Conservation (phyloP, 768 basidiomycete genomes). For the Suillus paluster region DNA sequence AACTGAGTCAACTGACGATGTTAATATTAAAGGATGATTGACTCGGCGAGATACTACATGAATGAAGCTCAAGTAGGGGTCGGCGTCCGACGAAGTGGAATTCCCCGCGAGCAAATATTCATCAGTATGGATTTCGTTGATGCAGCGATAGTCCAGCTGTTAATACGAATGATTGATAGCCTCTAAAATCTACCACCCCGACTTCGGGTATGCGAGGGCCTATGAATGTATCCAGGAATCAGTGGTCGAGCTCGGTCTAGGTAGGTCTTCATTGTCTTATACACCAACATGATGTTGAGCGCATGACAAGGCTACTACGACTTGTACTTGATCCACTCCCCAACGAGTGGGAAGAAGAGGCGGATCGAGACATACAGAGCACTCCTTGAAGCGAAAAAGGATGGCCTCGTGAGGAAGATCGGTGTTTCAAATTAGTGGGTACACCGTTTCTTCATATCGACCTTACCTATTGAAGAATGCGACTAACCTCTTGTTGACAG, state of each 20-base stretch:
- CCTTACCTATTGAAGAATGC: neutral
- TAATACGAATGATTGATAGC: constrained; percentile 13
- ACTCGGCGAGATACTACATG: constrained; percentile 27
- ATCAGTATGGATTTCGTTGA: constrained; percentile 26
- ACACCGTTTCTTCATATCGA: neutral
- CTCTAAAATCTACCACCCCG: constrained; percentile 20
- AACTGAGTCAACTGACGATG: constrained; percentile 1
- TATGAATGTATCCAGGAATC: constrained; percentile 24
- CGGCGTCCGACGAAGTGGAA: constrained; percentile 25
- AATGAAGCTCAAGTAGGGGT: constrained; percentile 32
- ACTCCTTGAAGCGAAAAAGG: constrained; percentile 37
- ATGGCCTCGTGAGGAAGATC: constrained; percentile 42
- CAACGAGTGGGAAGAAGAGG: constrained; percentile 40
- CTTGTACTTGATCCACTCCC: constrained; percentile 52
- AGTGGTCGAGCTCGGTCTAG: constrained; percentile 24
- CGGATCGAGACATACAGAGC: constrained; percentile 47
- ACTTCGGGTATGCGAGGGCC: constrained; percentile 21
- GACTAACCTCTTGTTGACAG: constrained; percentile 13
- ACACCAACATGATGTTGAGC: neutral
- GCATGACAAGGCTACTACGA: constrained; percentile 45
- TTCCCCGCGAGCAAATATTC: constrained; percentile 33
- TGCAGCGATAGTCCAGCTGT: neutral
- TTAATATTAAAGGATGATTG: constrained; percentile 25
- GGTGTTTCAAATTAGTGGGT: constrained; percentile 56
- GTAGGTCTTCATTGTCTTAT: constrained; percentile 13